Evolutionary conservation across 768 basidiomycete genomes (phyloP).

Genomic region (Rhodotorula kratochvilovae): DNA sequence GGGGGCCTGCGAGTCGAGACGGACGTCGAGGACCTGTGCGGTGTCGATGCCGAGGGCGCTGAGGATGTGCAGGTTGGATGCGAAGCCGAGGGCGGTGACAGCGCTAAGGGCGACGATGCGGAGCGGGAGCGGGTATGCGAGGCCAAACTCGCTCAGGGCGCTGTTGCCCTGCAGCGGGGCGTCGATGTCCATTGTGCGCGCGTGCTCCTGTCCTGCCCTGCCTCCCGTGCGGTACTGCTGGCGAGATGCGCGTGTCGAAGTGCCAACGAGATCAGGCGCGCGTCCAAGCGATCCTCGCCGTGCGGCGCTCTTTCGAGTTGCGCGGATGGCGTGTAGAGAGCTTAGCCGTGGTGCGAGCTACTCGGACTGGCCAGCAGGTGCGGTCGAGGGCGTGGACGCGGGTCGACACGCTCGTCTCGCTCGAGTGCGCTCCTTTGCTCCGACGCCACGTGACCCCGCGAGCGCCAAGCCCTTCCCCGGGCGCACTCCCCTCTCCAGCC

Average conservation of each 20-base stretch:
- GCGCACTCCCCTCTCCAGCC: too few species aligned
- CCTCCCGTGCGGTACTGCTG: background rate
- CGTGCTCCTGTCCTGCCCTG: background rate
- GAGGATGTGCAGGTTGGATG: conserved; percentile 83
- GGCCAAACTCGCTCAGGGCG: conserved; percentile 23
- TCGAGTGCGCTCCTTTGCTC: too few species aligned
- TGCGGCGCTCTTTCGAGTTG: too few species aligned
- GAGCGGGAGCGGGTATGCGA: conserved; percentile 77
- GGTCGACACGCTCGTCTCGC: too few species aligned
- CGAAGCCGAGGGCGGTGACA: conserved; percentile 80
- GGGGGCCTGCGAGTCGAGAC: conserved; percentile 23
- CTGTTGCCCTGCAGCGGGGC: background rate
- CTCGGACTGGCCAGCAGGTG: too few species aligned
- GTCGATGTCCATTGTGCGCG: background rate
- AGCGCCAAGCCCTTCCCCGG: too few species aligned
- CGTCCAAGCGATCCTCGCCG: too few species aligned
- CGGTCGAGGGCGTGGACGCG: too few species aligned
- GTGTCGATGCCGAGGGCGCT: conserved; percentile 69
- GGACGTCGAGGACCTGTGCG: conserved; percentile 63
- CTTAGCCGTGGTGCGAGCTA: too few species aligned
- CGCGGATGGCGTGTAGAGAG: too few species aligned
- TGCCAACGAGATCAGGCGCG: too few species aligned
- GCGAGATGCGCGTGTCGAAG: background rate
- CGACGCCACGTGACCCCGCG: too few species aligned
- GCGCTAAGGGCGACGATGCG: conserved; percentile 62